A percentile compares a stretch with the other conserved stretches of the same genome.
phyloP scores from a whole-genome alignment of 2,329 filamentous ascomycete species.

The Chaetothyriales sp. region DNA sequence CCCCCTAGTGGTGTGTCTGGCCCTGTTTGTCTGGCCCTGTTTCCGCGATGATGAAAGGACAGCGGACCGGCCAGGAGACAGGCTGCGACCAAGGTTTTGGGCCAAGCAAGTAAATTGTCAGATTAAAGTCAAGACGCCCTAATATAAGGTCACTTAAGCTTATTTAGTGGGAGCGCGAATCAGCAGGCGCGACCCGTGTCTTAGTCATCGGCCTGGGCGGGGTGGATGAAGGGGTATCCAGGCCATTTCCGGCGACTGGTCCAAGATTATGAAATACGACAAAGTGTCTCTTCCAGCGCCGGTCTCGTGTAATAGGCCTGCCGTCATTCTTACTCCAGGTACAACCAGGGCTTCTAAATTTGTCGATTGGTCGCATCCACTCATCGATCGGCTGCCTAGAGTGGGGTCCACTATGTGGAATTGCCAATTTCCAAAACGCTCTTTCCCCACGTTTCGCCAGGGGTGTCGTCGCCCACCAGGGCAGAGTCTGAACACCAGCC shows the following conservation, averaged over 20 bases:
- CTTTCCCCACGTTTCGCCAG: background rate
- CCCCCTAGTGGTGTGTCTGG: background rate
- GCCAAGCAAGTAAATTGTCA: background rate
- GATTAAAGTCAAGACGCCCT: background rate
- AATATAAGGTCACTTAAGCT: background rate
- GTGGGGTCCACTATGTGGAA: constrained; percentile 1
- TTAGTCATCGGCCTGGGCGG: background rate
- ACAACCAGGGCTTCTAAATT: background rate
- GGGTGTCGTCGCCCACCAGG: background rate
- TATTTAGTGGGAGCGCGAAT: background rate
- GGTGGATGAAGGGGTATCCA: too few relatives aligned
- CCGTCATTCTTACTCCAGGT: background rate
- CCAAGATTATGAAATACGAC: too few relatives aligned
- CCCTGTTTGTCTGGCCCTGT: too few relatives aligned
- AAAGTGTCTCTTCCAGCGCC: too few relatives aligned
- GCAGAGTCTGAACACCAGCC: background rate
- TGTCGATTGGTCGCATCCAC: background rate
- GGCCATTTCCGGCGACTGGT: background rate
- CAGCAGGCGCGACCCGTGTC: background rate
- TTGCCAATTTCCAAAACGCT: constrained; percentile 3
- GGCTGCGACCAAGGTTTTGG: background rate
- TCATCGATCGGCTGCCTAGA: background rate
- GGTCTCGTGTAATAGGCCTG: background rate
- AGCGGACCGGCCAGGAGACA: background rate
- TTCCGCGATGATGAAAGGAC: background rate